Evolutionary conservation across 108 stramenopile species (phyloP).

Genomic region (Nitzschia sp.): DNA sequence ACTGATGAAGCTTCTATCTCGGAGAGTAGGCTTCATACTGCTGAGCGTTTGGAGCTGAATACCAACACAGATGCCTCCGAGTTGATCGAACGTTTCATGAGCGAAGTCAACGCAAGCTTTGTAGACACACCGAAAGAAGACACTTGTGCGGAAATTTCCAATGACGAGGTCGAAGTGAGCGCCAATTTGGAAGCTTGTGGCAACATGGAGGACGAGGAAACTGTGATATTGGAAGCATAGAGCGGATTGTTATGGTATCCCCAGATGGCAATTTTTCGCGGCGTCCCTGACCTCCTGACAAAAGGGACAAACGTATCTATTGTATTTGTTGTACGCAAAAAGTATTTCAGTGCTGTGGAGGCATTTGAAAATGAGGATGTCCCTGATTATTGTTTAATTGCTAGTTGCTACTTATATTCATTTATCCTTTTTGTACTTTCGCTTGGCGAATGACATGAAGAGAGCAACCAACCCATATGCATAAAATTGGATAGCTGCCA

Average conservation of each 20-base stretch:
- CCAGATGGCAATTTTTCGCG: too few relatives aligned
- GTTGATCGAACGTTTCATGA: slow-evolving; percentile 35
- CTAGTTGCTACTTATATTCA: background rate
- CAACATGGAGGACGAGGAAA: too few relatives aligned
- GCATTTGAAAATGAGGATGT: too few relatives aligned
- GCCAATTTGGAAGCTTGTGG: too few relatives aligned
- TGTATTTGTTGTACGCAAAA: too few relatives aligned
- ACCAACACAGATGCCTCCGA: slow-evolving; percentile 20
- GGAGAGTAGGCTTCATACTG: slow-evolving; percentile 17
- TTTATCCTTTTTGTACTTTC: slow-evolving; percentile 51
- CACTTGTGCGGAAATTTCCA: background rate
- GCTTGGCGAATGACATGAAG: slow-evolving; percentile 45
- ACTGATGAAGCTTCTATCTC: background rate
- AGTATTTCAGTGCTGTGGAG: too few relatives aligned
- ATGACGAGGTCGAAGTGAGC: background rate
- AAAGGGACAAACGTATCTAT: too few relatives aligned
- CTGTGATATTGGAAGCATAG: too few relatives aligned
- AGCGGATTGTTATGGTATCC: too few relatives aligned
- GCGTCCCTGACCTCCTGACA: too few relatives aligned
- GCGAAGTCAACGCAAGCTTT: slow-evolving; percentile 27
- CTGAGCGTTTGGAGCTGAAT: slow-evolving; percentile 11
- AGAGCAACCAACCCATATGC: slow-evolving; percentile 52
- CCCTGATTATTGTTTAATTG: background rate
- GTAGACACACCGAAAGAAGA: slow-evolving; percentile 1
- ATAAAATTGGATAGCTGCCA: slow-evolving; percentile 48